These are phyloP conservation scores for Myrica gale DNA, from an alignment of 306 rosid species.

Conservation along the genomic window DNA sequence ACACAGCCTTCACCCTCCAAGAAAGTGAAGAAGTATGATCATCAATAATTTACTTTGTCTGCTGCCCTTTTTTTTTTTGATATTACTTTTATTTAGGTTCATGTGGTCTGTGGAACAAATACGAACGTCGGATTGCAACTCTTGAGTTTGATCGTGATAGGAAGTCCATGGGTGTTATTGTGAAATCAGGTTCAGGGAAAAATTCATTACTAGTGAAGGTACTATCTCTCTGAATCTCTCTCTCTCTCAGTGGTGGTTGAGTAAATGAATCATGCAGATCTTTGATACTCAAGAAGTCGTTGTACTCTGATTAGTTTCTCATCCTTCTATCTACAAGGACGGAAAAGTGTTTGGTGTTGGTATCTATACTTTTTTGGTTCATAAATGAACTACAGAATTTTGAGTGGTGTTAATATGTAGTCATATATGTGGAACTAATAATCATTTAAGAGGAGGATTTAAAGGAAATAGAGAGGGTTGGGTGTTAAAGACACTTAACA, in stretches of 20 bases:
- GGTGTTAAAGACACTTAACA: not conserved
- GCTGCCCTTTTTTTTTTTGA: not conserved
- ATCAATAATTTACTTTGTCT: not conserved
- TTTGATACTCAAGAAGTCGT: not conserved
- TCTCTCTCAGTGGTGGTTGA: not conserved
- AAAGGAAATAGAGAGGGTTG: not conserved
- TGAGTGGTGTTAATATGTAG: not conserved
- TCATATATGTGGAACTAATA: not conserved
- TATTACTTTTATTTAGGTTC: constrained; percentile 42
- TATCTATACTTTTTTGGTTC: too few species aligned
- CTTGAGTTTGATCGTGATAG: constrained; percentile 91
- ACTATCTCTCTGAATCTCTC: constrained; percentile 12
- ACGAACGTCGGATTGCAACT: constrained; percentile 68
- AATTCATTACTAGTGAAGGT: constrained; percentile 79
- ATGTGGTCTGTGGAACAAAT: constrained; percentile 61
- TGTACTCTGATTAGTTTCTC: not conserved
- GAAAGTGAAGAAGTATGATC: not conserved
- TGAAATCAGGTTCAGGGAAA: constrained; percentile 47
- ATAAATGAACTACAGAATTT: not conserved
- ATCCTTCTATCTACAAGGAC: too few species aligned
- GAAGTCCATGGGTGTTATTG: constrained; percentile 86
- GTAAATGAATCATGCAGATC: not conserved
- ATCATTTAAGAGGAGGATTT: not conserved
- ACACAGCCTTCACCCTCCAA: not conserved
- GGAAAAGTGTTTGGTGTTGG: too few species aligned